Percentiles rank a stretch among this genome's conserved stretches.
These are phyloP conservation scores for Citeromyces siamensis DNA, from an alignment of 1,139 yeast genomes.

Conservation along the genomic window DNA sequence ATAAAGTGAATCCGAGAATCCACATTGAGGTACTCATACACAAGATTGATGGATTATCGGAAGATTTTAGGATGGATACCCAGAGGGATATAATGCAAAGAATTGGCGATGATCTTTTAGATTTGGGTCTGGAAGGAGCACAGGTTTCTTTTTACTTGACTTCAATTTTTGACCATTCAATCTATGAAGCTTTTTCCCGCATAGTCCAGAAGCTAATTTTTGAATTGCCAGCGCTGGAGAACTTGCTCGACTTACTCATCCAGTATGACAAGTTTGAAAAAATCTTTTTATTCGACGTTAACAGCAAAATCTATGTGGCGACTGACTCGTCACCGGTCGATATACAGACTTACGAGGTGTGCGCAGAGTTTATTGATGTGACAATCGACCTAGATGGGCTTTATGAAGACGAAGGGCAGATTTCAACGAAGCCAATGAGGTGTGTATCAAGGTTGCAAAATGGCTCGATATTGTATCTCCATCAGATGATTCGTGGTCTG, in stretches of 20 bases:
- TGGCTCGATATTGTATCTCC: conserved; percentile 71
- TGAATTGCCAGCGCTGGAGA: conserved; percentile 81
- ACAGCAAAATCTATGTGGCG: conserved; percentile 91
- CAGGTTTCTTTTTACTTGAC: conserved; percentile 87
- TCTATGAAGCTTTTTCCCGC: conserved; percentile 89
- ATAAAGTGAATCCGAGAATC: conserved; percentile 72
- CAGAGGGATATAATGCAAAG: conserved; percentile 95
- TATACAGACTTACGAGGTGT: conserved; percentile 88
- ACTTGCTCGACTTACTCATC: conserved; percentile 77
- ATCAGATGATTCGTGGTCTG: conserved; percentile 86
- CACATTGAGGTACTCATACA: conserved; percentile 90
- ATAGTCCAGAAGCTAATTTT: conserved; percentile 86
- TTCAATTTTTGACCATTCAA: conserved; percentile 89
- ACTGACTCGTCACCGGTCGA: conserved; percentile 95
- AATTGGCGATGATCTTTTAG: conserved; percentile 85
- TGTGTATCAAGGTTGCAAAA: conserved; percentile 70
- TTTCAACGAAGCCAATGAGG: conserved; percentile 27
- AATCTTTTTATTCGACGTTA: conserved; percentile 83
- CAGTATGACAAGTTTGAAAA: conserved; percentile 88
- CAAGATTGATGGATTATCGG: conserved; percentile 89
- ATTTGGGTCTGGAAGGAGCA: conserved; percentile 82
- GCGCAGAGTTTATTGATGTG: conserved; percentile 94
- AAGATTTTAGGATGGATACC: conserved; percentile 87
- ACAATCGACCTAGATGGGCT: conserved; percentile 78
- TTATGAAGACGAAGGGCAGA: conserved; percentile 28